Conservation (phyloP, 2,329 filamentous ascomycete genomes). For the Diaporthe humulicola region DNA sequence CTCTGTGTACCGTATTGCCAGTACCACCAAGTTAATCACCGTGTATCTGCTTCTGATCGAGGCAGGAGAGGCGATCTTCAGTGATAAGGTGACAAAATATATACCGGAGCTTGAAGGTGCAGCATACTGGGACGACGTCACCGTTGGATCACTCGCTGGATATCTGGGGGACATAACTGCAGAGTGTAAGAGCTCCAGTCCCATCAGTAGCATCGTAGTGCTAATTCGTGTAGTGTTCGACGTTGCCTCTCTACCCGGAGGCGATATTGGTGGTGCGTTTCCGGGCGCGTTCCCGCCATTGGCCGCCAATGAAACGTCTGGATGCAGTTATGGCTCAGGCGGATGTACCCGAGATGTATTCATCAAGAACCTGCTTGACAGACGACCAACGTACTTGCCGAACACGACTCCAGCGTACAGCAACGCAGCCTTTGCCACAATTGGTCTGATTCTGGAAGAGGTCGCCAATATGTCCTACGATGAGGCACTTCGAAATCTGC, state of each 20-base stretch:
- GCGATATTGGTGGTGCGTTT: not conserved
- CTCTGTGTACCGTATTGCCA: conserved; percentile 1
- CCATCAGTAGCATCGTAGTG: not conserved
- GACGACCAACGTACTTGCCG: not conserved
- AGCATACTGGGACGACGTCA: not conserved
- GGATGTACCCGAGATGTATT: conserved; percentile 2
- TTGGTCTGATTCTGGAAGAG: not conserved
- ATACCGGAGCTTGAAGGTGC: not conserved
- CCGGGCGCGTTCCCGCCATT: not conserved
- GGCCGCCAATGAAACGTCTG: not conserved
- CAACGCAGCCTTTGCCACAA: not conserved
- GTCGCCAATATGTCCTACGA: not conserved
- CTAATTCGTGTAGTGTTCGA: not conserved
- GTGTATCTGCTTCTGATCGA: not conserved
- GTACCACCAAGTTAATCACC: not conserved
- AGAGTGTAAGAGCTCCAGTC: not conserved
- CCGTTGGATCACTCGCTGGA: not conserved
- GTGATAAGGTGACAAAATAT: not conserved
- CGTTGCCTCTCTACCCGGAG: not conserved
- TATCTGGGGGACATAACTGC: not conserved
- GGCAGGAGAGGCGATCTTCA: not conserved
- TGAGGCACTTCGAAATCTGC: not conserved
- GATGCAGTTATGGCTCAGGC: not conserved
- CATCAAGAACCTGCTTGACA: not conserved
- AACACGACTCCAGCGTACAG: conserved; percentile 1